Evolutionary conservation across 176 grass and related monocot genomes (phyloP), one percentile per base, ranked within the genome.

Genomic region (Aegilops longissima): DNA sequence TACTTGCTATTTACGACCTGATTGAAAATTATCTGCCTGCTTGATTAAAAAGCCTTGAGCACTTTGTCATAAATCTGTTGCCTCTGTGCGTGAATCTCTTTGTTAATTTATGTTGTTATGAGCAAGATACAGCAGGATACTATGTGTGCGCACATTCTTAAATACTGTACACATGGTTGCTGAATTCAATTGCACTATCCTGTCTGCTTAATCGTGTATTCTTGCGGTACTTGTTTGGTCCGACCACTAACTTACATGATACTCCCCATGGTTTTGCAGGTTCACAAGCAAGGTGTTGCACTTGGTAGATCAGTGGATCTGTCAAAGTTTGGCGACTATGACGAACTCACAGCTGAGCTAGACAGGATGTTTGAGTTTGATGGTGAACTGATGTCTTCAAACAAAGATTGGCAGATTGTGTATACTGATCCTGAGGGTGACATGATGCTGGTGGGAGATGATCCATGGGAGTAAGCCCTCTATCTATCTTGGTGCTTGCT

Each of bases 361-460:
- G 97, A 98, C 87, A 92, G 62, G 52, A 96, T 98, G 94, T 98
- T 98, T 79, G 94, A 98, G 24, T 98, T 98, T 17, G 61, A 85
- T 2, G 94, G 97, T 18, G 90, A 94, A 84, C 77, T 98, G 66
- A 58, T 85, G 36, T 85, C 84, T 83, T 45, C 84, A 51, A 94
- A 85, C 64, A 91, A 80, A 12, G 92, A 87, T 13, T 98, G 97
- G 97, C 86, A 93, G 85, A 87, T 98, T 52, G 92, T 98, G 59
- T 98, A 94, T 69, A 98, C 97, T 18, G 97, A 98, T 38, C 88
- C 96, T 29, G 97, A 98, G 78, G 97, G 92, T 74, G 97, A 98
- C 83, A 98, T 98, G 97, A 98, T 98, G 97, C 97, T 98, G 42
- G 97, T 96, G 33, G 97, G 97, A 85, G 97, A 98, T 88, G 97